Percentiles rank a stretch among this genome's conserved stretches.
Evolutionary conservation across 257 asterid species (phyloP).

Genomic region (Ocimum tenuiflorum): DNA sequence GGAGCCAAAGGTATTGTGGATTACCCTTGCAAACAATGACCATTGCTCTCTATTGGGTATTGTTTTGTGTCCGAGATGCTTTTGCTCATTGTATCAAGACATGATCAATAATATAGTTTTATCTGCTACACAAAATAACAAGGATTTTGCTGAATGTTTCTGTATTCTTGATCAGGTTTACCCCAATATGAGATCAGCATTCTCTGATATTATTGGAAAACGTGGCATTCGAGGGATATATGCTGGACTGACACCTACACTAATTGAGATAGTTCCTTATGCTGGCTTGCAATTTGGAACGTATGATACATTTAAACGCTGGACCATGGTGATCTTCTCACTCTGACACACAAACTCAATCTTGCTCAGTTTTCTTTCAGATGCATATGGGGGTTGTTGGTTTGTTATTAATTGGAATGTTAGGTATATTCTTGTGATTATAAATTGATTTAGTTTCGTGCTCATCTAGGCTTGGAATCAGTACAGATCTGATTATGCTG

Average conservation of each 20-base stretch:
- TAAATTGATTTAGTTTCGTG: not conserved
- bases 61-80: not conserved
- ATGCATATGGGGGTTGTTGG: not conserved
- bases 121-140: not conserved
- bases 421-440: not conserved
- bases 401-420: not conserved
- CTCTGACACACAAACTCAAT: not conserved
- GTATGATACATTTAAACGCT: slow-evolving; percentile 86
- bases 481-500: slow-evolving; percentile 27
- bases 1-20: slow-evolving; percentile 79
- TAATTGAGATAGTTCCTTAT: slow-evolving; percentile 78
- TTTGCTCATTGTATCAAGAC: not conserved
- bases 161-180: slow-evolving; percentile 47
- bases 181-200: slow-evolving; percentile 83
- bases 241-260: slow-evolving; percentile 86
- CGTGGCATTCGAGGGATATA: slow-evolving; percentile 82
- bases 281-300: slow-evolving; percentile 96
- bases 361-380: not conserved
- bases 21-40: not conserved
- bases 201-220: slow-evolving; percentile 39
- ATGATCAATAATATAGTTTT: not conserved
- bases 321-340: slow-evolving; percentile 52
- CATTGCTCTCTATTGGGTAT: not conserved
- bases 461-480: slow-evolving; percentile 63
- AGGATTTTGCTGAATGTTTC: slow-evolving; percentile 11